Percentiles rank a stretch among this genome's conserved stretches.
phyloP scores from a whole-genome alignment of 306 rosid genomes.

The Medicago truncatula region MtrunA17r5.0-ANR NC_053043.1:28905001-28905500 shows the following conservation, averaged over 20 bases:
- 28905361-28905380: slow-evolving; percentile 9
- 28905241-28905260: slow-evolving; percentile 89
- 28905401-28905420: slow-evolving; percentile 11
- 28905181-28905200: slow-evolving; percentile 94
- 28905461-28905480: slow-evolving; percentile 98
- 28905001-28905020: slow-evolving; percentile 96
- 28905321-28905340: neutral
- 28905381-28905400: slow-evolving; percentile 23
- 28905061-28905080: slow-evolving; percentile 53
- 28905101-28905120: slow-evolving; percentile 13
- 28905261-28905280: slow-evolving; percentile 95
- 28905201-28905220: slow-evolving; percentile 99
- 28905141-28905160: slow-evolving; percentile 99
- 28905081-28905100: slow-evolving; percentile 41
- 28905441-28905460: slow-evolving; percentile 96
- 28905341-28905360: slow-evolving; percentile 26
- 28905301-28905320: slow-evolving; percentile 33
- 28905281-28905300: slow-evolving; percentile 61
- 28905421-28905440: slow-evolving; percentile 94
- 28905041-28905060: slow-evolving; percentile 95
- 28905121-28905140: slow-evolving; percentile 16
- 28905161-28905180: slow-evolving; percentile 95
- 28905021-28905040: slow-evolving; percentile 90
- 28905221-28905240: slow-evolving; percentile 92
- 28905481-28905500: slow-evolving; percentile 90